Conservation (phyloP, 2,329 filamentous ascomycete species). For the Amauroascus niger region DNA sequence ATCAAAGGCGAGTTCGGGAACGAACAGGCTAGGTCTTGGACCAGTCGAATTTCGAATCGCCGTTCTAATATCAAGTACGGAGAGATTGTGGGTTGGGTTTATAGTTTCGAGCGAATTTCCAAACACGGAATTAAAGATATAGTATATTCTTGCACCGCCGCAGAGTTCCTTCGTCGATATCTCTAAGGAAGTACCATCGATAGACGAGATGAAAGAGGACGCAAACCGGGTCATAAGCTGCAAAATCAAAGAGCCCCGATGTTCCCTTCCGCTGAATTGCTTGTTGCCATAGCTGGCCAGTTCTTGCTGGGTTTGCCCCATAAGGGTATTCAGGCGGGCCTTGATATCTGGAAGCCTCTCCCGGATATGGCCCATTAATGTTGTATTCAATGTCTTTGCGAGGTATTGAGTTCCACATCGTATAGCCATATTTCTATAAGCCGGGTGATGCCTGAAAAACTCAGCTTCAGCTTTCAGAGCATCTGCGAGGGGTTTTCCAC, state of each 20-base stretch:
- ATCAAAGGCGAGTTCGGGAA: slow-evolving; percentile 95
- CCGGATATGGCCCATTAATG: slow-evolving; percentile 90
- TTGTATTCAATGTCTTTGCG: slow-evolving; percentile 88
- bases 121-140: slow-evolving; percentile 98
- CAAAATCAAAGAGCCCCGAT: slow-evolving; percentile 85
- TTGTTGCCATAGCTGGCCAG: slow-evolving; percentile 96
- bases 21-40: slow-evolving; percentile 87
- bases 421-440: slow-evolving; percentile 89
- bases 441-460: slow-evolving; percentile 94
- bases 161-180: slow-evolving; percentile 98
- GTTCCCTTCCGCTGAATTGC: slow-evolving; percentile 94
- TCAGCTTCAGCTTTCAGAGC: slow-evolving; percentile 82
- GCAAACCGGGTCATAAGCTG: slow-evolving; percentile 98
- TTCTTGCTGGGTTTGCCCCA: slow-evolving; percentile 99
- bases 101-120: slow-evolving; percentile 93
- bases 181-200: slow-evolving; percentile 95
- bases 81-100: slow-evolving; percentile 90
- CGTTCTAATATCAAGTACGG: slow-evolving; percentile 87
- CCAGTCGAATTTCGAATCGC: slow-evolving; percentile 97
- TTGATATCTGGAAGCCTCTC: slow-evolving; percentile 97
- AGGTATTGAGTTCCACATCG: slow-evolving; percentile 90
- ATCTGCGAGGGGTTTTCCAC: slow-evolving; percentile 87
- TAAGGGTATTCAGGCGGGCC: slow-evolving; percentile 89
- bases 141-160: slow-evolving; percentile 90
- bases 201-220: slow-evolving; percentile 94